Evolutionary conservation across 129 eudicot species (phyloP), one percentile per base, ranked within the genome.

Genomic region (Smallanthus sonchifolius): DNA sequence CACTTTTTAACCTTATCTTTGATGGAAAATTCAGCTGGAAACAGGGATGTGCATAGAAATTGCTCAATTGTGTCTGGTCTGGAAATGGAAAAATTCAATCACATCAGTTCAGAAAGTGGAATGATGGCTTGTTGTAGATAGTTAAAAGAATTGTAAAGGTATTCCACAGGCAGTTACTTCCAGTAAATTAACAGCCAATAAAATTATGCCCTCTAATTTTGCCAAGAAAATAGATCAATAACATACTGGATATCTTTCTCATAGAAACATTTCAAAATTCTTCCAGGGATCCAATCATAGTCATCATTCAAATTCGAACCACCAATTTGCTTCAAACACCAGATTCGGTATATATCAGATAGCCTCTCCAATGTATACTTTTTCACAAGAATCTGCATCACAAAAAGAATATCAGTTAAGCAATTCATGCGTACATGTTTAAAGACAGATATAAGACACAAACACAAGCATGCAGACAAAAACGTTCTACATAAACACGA

Each of bases 281-380:
- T 94, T 72, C 97, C 91, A 65, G 90, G 93, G 55, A 94, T 91
- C 97, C 97, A 94, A 83, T 86, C 93, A 82, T 84, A 94, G 68
- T 83, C 97, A 73, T 80, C 88, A 80, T 34, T 76, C 74, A 75
- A 47, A 34, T 48, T 37, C 14, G 81, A 80, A 54, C 78, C 86
- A 79, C 68, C 81, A 65, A 67, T 65, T 64, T 61, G 67, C 68
- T 76, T 91, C 83, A 56, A 75, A 77, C 96, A 88, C 83, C 83
- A 88, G 43, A 55, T 81, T 61, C 84, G 83, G 79, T 86, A 91
- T 62, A 91, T 86, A 70, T 88, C 97, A 24, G 97, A 88, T 72
- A 94, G 81, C 82, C 96, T 86, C 79, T 94, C 97, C 86, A 94
- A 80, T 7, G 99, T 80, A 75, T 86, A 91, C 69, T 73, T 86